Percentiles rank a stretch among this genome's conserved stretches.
phyloP scores from a whole-genome alignment of 495 filamentous ascomycete genomes.

The Penicillium paxilli region DNA sequence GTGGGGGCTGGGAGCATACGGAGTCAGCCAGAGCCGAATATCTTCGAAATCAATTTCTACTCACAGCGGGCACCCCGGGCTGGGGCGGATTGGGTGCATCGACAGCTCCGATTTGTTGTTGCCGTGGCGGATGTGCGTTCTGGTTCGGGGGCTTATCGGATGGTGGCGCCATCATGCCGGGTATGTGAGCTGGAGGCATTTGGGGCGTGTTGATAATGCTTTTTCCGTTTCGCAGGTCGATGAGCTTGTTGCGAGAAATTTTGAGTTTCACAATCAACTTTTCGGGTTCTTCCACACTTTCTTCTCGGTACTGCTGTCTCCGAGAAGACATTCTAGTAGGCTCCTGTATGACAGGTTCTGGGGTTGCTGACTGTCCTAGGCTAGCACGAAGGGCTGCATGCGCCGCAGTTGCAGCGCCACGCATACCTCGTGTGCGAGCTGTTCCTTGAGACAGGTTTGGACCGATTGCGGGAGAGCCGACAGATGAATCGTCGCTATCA shows the following conservation, averaged over 20 bases:
- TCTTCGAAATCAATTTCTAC: constrained; percentile 29
- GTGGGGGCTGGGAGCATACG: constrained; percentile 58
- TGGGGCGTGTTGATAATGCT: constrained; percentile 14
- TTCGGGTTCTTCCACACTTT: constrained; percentile 64
- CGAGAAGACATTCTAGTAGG: constrained; percentile 60
- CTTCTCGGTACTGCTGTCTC: constrained; percentile 65
- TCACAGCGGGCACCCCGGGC: constrained; percentile 59
- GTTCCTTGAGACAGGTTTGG: constrained; percentile 70
- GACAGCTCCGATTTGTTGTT: constrained; percentile 60
- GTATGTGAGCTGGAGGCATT: constrained; percentile 32
- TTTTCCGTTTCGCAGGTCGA: constrained; percentile 22
- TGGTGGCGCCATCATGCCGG: constrained; percentile 61
- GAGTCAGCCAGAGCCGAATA: constrained; percentile 21
- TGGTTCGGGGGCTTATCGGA: constrained; percentile 35
- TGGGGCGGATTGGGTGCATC: constrained; percentile 60
- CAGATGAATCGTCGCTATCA: constrained; percentile 81
- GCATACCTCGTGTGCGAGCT: constrained; percentile 82
- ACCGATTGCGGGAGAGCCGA: constrained; percentile 79
- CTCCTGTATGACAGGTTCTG: constrained; percentile 73
- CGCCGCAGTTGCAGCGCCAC: constrained; percentile 79
- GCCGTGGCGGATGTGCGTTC: constrained; percentile 23
- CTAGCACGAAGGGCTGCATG: constrained; percentile 71
- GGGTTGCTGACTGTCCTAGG: constrained; percentile 84
- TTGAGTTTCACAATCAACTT: constrained; percentile 71
- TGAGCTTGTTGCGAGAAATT: constrained; percentile 56